Base-by-base conservation (phyloP, 352 stramenopile genomes). In the Sclerospora graminicola region DNA sequence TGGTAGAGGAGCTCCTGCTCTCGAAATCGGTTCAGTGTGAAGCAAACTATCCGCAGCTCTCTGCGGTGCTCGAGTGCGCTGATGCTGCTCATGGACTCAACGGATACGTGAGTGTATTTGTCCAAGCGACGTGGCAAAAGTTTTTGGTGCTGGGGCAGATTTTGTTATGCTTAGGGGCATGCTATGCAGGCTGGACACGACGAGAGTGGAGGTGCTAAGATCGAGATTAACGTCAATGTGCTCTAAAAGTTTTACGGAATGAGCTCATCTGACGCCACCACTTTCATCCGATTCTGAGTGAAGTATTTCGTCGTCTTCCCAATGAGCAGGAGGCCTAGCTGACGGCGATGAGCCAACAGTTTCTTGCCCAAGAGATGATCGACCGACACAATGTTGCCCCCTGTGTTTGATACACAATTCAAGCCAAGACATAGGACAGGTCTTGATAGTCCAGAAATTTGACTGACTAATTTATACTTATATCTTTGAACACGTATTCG, bases 241-340 rank as follows among this genome's bases (percentile, higher is more conserved):
- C 84, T 79, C 51, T 96, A 96, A 67, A 72, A 82, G 43, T 97
- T 97, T 53, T 97, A 97, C 61, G 88, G 88, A 46, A 97, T 97
- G 88, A 91, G 71, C 59, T 95, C 80, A 20, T 80, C 80, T 1
- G 82, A 88, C 19, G 88, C 88, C 42, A 97, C 88, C 26, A 97
- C 89, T 15, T 97, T 97, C 48, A 94, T 97, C 41, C 76, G 87
- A 23, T 84, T 95, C 57, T 97, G 14, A 97, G 97, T 52, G 78
- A 92, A 43, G 77, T 97, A 8, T 96, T 94, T 55, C 80, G 82
- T 27, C 79, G 69, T 15, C 73, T 73, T 23, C 74, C 74, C 2
- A 89, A 89, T 39, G 77, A 89, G 52, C 71, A 84, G 52, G 73
- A 89, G 57, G 56, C n/a, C n/a, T n/a, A n/a, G n/a, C n/a, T n/a